Percentiles rank a stretch among this genome's conserved stretches.
Evolutionary conservation across 2,329 filamentous ascomycete species (phyloP).

Genomic region (Talaromyces sp.): DNA sequence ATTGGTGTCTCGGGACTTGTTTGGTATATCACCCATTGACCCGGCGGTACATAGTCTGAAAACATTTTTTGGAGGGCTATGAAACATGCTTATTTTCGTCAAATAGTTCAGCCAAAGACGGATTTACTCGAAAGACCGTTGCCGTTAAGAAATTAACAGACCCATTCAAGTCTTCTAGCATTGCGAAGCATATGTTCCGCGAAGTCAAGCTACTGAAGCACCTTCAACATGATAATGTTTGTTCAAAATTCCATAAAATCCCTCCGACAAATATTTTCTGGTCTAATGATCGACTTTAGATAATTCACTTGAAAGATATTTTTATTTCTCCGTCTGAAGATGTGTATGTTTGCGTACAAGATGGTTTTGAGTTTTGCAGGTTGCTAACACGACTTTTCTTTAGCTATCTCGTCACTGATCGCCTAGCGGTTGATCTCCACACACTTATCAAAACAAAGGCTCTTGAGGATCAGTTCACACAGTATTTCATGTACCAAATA

Average conservation of each 20-base stretch:
- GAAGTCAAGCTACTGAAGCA: conserved; percentile 97
- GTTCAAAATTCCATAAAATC: conserved; percentile 32
- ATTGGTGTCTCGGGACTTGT: no score
- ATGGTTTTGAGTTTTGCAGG: no score
- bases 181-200: conserved; percentile 95
- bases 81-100: no score
- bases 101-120: conserved; percentile 96
- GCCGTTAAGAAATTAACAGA: conserved; percentile 99
- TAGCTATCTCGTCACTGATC: conserved; percentile 98
- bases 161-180: conserved; percentile 94
- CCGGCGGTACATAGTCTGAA: no score
- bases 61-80: no score
- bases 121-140: conserved; percentile 91
- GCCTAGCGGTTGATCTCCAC: conserved; percentile 94
- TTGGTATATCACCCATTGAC: no score
- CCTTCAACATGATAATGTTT: conserved; percentile 91
- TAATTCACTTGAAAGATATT: conserved; percentile 97
- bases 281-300: no score
- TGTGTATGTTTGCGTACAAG: no score
- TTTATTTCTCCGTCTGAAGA: conserved; percentile 99
- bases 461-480: conserved; percentile 98
- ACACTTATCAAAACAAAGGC: conserved; percentile 90
- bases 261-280: no score
- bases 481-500: conserved; percentile 99
- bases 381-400: no score